Percentiles rank a stretch among this genome's conserved stretches.
phyloP scores from a whole-genome alignment of 495 filamentous ascomycete species.

The Xylaria bambusicola region DNA sequence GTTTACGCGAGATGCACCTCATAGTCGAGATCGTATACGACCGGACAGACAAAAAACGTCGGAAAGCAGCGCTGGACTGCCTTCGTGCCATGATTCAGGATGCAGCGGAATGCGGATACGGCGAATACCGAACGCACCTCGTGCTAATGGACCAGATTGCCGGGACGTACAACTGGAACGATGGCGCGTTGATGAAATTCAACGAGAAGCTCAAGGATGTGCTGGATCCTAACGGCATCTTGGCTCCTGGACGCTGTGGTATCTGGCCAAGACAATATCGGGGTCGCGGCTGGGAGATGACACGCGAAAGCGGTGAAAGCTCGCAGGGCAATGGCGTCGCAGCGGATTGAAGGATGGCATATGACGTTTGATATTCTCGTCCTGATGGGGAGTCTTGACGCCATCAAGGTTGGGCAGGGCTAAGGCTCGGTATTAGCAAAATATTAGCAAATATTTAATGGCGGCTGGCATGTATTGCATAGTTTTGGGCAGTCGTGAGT shows the following conservation, averaged over 20 bases:
- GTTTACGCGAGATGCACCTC: conserved; percentile 57
- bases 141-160: conserved; percentile 59
- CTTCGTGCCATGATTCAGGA: conserved; percentile 51
- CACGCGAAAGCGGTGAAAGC: conserved; percentile 25
- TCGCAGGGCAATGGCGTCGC: conserved; percentile 33
- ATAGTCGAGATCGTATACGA: conserved; percentile 61
- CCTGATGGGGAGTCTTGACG: too few relatives aligned
- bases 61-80: conserved; percentile 40
- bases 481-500: not conserved
- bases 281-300: conserved; percentile 40
- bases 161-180: conserved; percentile 58
- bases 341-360: not conserved
- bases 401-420: not conserved
- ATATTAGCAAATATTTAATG: conserved; percentile 15
- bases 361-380: too few relatives aligned
- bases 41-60: conserved; percentile 40
- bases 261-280: conserved; percentile 59
- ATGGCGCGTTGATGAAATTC: conserved; percentile 53
- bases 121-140: conserved; percentile 61
- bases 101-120: conserved; percentile 52
- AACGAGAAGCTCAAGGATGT: conserved; percentile 59
- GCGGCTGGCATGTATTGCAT: not conserved
- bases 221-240: conserved; percentile 60
- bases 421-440: too few relatives aligned
- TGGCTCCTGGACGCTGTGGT: conserved; percentile 57